phyloP scores from a whole-genome alignment of 495 filamentous ascomycete species.

The Lepidopterella palustris region DNA sequence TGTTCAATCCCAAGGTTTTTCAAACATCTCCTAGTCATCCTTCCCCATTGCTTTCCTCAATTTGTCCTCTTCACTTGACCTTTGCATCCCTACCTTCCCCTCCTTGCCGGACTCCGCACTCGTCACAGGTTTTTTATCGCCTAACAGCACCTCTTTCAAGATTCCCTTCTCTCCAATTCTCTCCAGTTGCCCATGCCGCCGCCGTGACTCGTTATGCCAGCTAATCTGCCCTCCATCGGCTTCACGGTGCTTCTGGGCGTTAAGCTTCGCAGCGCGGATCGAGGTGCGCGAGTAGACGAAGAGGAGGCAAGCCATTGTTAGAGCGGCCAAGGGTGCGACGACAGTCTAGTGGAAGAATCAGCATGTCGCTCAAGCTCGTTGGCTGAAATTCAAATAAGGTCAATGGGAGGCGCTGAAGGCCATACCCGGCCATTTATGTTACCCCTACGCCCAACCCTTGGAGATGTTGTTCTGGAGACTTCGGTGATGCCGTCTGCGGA shows the following conservation, averaged over 20 bases:
- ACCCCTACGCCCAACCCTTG: slow-evolving; percentile 6
- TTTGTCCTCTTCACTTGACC: slow-evolving; percentile 15
- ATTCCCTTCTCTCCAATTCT: slow-evolving; percentile 28
- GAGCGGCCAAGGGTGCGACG: slow-evolving; percentile 38
- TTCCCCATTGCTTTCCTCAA: slow-evolving; percentile 22
- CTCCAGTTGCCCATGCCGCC: slow-evolving; percentile 34
- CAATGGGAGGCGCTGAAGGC: neutral
- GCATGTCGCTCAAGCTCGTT: neutral
- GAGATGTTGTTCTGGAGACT: slow-evolving; percentile 24
- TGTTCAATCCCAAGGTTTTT: too few species aligned
- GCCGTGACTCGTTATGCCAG: slow-evolving; percentile 32
- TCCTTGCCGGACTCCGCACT: neutral
- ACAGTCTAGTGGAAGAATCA: slow-evolving; percentile 24
- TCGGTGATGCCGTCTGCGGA: slow-evolving; percentile 30
- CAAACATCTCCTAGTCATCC: slow-evolving; percentile 2
- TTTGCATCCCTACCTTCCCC: neutral
- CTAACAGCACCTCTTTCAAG: slow-evolving; percentile 24
- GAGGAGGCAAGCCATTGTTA: slow-evolving; percentile 44
- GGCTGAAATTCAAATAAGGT: neutral
- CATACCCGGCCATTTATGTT: slow-evolving; percentile 28
- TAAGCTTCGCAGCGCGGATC: slow-evolving; percentile 41
- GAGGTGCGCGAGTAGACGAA: slow-evolving; percentile 42
- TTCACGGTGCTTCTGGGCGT: slow-evolving; percentile 38
- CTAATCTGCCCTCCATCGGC: slow-evolving; percentile 36
- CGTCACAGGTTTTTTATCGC: slow-evolving; percentile 5